Evolutionary conservation across 192 early-diverging fungal genomes (phyloP), one percentile per base, ranked within the genome.

Genomic region (Chytriomyces hyalinus): DNA sequence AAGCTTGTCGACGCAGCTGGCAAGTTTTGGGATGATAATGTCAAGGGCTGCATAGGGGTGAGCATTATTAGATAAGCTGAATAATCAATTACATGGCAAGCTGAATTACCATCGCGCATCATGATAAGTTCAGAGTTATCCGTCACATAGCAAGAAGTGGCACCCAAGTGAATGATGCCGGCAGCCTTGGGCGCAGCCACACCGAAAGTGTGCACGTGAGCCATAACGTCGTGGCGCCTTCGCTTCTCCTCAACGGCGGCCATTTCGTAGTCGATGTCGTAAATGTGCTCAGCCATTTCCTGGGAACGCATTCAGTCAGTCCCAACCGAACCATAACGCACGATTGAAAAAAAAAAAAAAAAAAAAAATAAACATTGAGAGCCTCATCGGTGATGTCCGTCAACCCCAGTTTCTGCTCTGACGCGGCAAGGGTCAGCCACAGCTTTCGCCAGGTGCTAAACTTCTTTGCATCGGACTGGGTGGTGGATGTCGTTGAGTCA

Each of bases 91-190:
- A 4, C 15, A 57, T 13, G 53, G 20, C 53, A 57, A 57, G 53
- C 3, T 11, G 20, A 2, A 3, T 57, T 57, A 44, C 91, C 97
- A 75, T 99, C 94, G 49, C 94, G 92, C 83, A 99, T 91, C 80
- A 96, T 95, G 75, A 98, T 98, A 80, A 99, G 88, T 81, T 99
- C 97, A 17, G 94, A 96, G 84, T 96, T 96, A 80, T 99, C 97
- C 8, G 96, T 97, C n/a, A 99, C 97, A 84, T 94, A 99, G 85
- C 97, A 99, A 65, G 95, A 96, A 9, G 97, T 99, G 6, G 97
- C 97, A 45, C 97, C 97, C 75, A 99, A 85, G 80, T 99, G 97
- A 81, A 99, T 99, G 72, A 99, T 96, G 36, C 89, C 92, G 4
- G 95, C 95, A 20, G 95, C 95, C 44, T 83, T 86, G 44, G 95